A percentile compares a stretch with the other conserved stretches of the same genome.
These are phyloP conservation scores for Scytalidium lignicola DNA, from an alignment of 2,329 filamentous ascomycete species.

Conservation along the genomic window DNA sequence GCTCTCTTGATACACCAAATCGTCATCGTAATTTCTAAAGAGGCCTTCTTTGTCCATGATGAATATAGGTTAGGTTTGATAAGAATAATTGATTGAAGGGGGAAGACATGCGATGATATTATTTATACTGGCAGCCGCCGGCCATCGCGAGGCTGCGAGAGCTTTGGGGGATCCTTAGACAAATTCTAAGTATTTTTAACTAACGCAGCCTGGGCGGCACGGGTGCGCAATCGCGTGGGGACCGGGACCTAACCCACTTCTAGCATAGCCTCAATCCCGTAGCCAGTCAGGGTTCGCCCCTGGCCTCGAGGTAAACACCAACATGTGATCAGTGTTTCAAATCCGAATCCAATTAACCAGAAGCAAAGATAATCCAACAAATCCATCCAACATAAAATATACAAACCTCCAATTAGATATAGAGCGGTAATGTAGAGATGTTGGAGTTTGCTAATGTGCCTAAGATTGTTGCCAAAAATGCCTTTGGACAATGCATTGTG, in stretches of 20 bases:
- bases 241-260: background rate
- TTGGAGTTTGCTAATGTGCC: no score
- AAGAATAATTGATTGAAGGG: background rate
- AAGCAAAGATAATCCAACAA: no score
- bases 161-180: background rate
- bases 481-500: no score
- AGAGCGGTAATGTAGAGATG: no score
- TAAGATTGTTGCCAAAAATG: no score
- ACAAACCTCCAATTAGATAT: no score
- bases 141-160: background rate
- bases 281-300: background rate
- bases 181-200: background rate
- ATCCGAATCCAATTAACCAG: background rate
- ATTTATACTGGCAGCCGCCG: background rate
- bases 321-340: conserved; percentile 9
- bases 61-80: background rate
- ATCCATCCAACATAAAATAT: no score
- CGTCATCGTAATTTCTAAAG: conserved; percentile 45
- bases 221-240: background rate
- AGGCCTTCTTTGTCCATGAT: conserved; percentile 12
- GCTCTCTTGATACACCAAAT: conserved; percentile 39
- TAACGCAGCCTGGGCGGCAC: background rate
- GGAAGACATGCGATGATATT: background rate
- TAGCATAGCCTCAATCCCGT: background rate
- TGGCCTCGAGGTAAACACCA: background rate